phyloP scores from a whole-genome alignment of 805 yeast genomes.

The Suhomyces canberraensis region DNA sequence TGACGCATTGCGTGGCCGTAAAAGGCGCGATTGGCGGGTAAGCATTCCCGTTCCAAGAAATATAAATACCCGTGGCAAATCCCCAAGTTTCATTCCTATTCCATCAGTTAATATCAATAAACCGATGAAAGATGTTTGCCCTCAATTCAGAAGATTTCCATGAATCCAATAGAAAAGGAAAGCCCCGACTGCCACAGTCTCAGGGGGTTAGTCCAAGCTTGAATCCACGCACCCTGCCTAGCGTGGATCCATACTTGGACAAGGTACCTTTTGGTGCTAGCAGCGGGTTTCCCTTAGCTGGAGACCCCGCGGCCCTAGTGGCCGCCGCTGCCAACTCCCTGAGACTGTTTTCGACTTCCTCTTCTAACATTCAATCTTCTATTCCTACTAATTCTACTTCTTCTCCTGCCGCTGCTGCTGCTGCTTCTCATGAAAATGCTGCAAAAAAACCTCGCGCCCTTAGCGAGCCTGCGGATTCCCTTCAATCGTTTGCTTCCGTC shows the following conservation, averaged over 20 bases:
- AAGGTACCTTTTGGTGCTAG: slow-evolving; percentile 1
- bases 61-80: not conserved
- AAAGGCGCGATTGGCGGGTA: too few species aligned
- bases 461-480: slow-evolving; percentile 5
- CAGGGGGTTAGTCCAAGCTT: slow-evolving; percentile 15
- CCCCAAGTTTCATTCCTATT: not conserved
- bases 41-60: too few species aligned
- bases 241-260: not conserved
- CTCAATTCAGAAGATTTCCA: slow-evolving; percentile 15
- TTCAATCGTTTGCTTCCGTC: slow-evolving; percentile 4
- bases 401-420: not conserved
- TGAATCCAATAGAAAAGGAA: slow-evolving; percentile 13
- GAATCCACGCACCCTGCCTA: slow-evolving; percentile 2
- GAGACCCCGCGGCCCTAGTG: slow-evolving; percentile 1
- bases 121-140: slow-evolving; percentile 11
- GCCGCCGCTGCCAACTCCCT: slow-evolving; percentile 16
- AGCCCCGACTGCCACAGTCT: slow-evolving; percentile 20
- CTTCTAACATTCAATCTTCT: slow-evolving; percentile 3
- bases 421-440: not conserved
- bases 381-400: not conserved
- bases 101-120: too few species aligned
- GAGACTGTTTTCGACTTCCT: slow-evolving; percentile 16
- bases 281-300: slow-evolving; percentile 1
- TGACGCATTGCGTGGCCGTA: too few species aligned
- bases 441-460: slow-evolving; percentile 2